A percentile compares a stretch with the other conserved stretches of the same genome.
phyloP scores from a whole-genome alignment of 495 filamentous ascomycete genomes.

The Daldinia childiae region DNA sequence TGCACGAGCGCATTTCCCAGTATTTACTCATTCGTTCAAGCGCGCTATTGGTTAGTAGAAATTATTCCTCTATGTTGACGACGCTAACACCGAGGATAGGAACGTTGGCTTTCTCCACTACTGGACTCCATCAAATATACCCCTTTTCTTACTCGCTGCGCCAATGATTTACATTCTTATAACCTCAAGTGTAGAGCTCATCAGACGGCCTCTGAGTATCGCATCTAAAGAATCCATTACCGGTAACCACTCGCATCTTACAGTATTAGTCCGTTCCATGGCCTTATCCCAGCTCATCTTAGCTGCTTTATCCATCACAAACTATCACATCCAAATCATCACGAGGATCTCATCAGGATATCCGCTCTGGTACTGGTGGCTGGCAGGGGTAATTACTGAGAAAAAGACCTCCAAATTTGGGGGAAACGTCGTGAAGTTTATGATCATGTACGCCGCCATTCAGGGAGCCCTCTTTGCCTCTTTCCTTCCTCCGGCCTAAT shows the following conservation, averaged over 20 bases:
- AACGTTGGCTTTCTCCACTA: conserved; percentile 87
- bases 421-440: conserved; percentile 57
- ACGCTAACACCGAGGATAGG: conserved; percentile 59
- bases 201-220: conserved; percentile 19
- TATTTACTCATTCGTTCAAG: conserved; percentile 91
- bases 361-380: conserved; percentile 88
- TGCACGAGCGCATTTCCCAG: conserved; percentile 76
- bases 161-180: conserved; percentile 80
- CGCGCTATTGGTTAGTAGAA: conserved; percentile 77
- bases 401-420: conserved; percentile 42
- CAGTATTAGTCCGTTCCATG: conserved; percentile 60
- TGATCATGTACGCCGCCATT: conserved; percentile 82
- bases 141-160: conserved; percentile 83
- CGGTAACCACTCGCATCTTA: conserved; percentile 13
- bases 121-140: conserved; percentile 87
- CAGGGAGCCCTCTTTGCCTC: conserved; percentile 86
- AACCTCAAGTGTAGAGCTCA: conserved; percentile 65
- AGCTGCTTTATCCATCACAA: conserved; percentile 74
- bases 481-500: conserved; percentile 90
- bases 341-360: conserved; percentile 89
- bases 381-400: conserved; percentile 59
- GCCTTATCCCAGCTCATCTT: conserved; percentile 79
- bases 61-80: conserved; percentile 2
- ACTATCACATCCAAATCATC: conserved; percentile 93
- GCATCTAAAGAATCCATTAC: conserved; percentile 18